Evolutionary conservation across 345 rosid genomes (phyloP).

Genomic region (Pugionium dolabratum): DNA sequence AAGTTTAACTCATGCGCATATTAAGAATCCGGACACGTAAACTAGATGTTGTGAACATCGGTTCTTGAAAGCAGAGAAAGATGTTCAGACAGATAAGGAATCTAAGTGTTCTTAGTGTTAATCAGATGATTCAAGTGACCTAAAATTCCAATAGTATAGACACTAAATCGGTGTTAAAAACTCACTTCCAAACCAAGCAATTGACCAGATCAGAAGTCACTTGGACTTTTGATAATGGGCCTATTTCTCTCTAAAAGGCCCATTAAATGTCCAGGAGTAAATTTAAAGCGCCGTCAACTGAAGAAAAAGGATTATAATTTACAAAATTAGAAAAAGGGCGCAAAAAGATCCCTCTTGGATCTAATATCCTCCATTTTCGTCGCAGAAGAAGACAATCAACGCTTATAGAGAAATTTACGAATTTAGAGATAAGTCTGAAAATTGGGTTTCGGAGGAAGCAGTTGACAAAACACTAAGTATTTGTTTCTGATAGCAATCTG

Average conservation of each 20-base stretch:
- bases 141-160: not conserved
- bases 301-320: not conserved
- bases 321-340: not conserved
- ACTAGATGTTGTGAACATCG: conserved; percentile 39
- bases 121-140: conserved; percentile 39
- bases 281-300: not conserved
- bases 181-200: not conserved
- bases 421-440: not conserved
- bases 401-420: not conserved
- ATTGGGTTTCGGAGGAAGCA: too few species aligned
- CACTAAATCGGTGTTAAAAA: not conserved
- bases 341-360: conserved; percentile 8
- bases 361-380: conserved; percentile 10
- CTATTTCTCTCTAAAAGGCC: not conserved
- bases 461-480: too few species aligned
- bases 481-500: not conserved
- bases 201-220: not conserved
- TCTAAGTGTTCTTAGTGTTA: not conserved
- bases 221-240: conserved; percentile 5
- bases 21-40: conserved; percentile 84
- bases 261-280: not conserved
- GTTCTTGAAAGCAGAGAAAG: not conserved
- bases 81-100: conserved; percentile 8
- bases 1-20: conserved; percentile 31
- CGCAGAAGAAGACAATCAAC: not conserved